These are phyloP conservation scores for Starmerella bombicola DNA, from an alignment of 805 yeast genomes.

Conservation along the genomic window DNA sequence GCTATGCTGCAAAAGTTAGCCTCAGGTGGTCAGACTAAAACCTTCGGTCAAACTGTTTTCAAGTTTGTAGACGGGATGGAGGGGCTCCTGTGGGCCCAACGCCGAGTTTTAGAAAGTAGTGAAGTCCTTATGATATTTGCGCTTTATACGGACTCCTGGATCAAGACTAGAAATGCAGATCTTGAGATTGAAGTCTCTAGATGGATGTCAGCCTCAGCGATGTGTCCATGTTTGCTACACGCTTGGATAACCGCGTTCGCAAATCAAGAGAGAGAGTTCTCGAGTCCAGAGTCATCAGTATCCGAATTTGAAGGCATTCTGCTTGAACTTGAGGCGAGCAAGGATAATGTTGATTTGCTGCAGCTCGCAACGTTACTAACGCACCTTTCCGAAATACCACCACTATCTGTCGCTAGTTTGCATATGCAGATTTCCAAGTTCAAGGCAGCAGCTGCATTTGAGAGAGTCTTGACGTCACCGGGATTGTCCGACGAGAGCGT, in stretches of 20 bases:
- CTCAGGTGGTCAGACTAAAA: not conserved
- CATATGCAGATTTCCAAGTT: constrained; percentile 59
- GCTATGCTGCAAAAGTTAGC: constrained; percentile 4
- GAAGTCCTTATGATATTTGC: constrained; percentile 9
- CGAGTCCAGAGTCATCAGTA: constrained; percentile 23
- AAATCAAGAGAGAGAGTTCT: constrained; percentile 11
- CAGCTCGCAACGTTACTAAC: not conserved
- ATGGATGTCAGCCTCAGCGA: constrained; percentile 10
- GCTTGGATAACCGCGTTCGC: constrained; percentile 18
- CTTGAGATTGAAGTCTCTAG: constrained; percentile 2
- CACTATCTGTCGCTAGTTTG: constrained; percentile 35
- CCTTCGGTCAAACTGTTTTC: constrained; percentile 5
- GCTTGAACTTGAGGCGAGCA: not conserved
- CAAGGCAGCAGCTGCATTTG: constrained; percentile 54
- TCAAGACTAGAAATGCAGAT: not conserved
- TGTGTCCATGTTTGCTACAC: constrained; percentile 4
- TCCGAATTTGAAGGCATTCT: constrained; percentile 22
- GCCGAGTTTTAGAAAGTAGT: constrained; percentile 1
- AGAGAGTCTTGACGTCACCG: constrained; percentile 34
- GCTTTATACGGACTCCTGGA: constrained; percentile 16
- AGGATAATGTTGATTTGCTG: not conserved
- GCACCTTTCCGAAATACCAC: constrained; percentile 8
- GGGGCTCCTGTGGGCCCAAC: constrained; percentile 9
- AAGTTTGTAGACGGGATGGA: constrained; percentile 11
- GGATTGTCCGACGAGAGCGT: not conserved